Conservation (phyloP, 768 basidiomycete species). For the Tubosaeta sp. region DNA sequence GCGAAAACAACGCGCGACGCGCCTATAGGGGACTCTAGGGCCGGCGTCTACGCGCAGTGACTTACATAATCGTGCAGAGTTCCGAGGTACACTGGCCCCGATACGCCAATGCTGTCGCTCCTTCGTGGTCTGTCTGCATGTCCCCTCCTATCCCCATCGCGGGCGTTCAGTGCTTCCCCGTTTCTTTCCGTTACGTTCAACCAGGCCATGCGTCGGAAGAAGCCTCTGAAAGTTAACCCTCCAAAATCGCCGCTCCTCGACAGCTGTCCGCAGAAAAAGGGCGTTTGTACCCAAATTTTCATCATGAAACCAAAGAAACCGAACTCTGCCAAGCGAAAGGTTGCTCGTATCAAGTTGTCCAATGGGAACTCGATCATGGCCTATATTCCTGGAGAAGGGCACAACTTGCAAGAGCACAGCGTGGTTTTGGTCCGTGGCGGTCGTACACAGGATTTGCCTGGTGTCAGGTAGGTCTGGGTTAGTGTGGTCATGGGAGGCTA, state of each 20-base stretch:
- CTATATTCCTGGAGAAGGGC: conserved; percentile 96
- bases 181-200: conserved; percentile 70
- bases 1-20: conserved; percentile 15
- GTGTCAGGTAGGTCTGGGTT: conserved; percentile 71
- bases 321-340: conserved; percentile 97
- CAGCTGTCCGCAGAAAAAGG: conserved; percentile 81
- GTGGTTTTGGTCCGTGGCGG: conserved; percentile 95
- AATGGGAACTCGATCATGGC: conserved; percentile 88
- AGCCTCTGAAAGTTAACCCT: conserved; percentile 42
- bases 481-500: background rate
- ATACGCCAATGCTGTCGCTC: conserved; percentile 24
- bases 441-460: conserved; percentile 94
- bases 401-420: conserved; percentile 96
- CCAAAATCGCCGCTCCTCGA: conserved; percentile 76
- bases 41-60: conserved; percentile 23
- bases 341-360: conserved; percentile 87
- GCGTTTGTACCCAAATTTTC: conserved; percentile 79
- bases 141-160: conserved; percentile 19
- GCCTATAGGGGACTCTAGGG: conserved; percentile 24
- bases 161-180: conserved; percentile 62
- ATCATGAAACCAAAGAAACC: conserved; percentile 93
- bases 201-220: conserved; percentile 81
- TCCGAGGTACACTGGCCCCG: background rate
- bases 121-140: conserved; percentile 24
- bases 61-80: conserved; percentile 8